Base-by-base conservation (phyloP, 148 eudicot species). In the Rhododendron vialii region DNA sequence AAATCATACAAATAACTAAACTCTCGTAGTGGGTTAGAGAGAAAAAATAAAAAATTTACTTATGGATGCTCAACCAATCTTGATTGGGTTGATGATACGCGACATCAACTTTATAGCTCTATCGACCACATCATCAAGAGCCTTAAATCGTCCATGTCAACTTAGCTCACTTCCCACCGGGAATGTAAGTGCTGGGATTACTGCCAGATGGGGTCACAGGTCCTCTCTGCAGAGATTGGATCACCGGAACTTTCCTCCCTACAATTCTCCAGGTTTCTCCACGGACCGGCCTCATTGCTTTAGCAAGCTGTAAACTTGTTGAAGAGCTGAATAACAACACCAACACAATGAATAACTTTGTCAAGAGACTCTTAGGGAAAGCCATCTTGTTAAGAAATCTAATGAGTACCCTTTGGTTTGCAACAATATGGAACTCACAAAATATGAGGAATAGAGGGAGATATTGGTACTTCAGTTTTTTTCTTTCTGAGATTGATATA, bases 121-220 rank as follows among this genome's bases (percentile, higher is more conserved):
- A 53, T 53, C 59, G 59, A 53, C 14, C 59, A 55, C 61, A 55
- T 17, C 24, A 55, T 55, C 20, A 55, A 2, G 22, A 55, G 61
- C 61, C 7, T 55, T 53, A 55, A 47, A 9, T 55, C 7, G 6
- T 17, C 24, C 7, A 17, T 18, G 24, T 17, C 17, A 55, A 55
- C 61, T 55, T 15, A 63, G 11, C 69, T 63, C 12, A 63, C 6
- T 8, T 63, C 28, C 69, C 28, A 26, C 61, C 24, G 24, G 82
- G 82, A 57, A 84, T 87, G 88, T 87, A 61, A 35, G 88, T 87
- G 86, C 88, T 65, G 17, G 86, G 74, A 61, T 75, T 78, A 30
- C 67, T 47, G 1, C 79, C 18, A 2, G 88, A 87, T 48, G 83
- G 6, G 33, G 83, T 82, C 33, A 87, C 86, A 1, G 78, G 36